A percentile compares a stretch with the other conserved stretches of the same genome.
phyloP scores from a whole-genome alignment of 495 filamentous ascomycete genomes.

The Aspergillus baeticus region DNA sequence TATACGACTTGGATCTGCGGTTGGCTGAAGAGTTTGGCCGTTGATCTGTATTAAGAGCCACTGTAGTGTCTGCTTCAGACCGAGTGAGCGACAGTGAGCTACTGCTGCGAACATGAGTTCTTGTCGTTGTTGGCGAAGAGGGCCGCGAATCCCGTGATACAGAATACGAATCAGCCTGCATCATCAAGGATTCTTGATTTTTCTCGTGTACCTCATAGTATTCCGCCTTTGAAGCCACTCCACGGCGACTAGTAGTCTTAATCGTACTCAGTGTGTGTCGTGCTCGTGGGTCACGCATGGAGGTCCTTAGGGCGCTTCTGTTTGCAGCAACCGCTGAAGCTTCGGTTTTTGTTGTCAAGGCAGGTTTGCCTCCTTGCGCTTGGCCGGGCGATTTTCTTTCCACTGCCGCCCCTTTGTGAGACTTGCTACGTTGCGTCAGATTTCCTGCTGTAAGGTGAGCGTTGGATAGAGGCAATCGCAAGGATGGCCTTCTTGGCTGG shows the following conservation, averaged over 20 bases:
- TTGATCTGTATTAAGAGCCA: slow-evolving; percentile 31
- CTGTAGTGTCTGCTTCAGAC: slow-evolving; percentile 43
- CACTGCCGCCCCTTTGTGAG: slow-evolving; percentile 19
- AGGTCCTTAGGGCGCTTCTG: slow-evolving; percentile 40
- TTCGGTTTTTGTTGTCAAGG: neutral
- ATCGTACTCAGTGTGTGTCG: slow-evolving; percentile 22
- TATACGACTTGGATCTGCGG: slow-evolving; percentile 32
- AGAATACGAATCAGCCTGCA: slow-evolving; percentile 61
- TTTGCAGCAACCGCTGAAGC: slow-evolving; percentile 29
- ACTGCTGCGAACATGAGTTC: slow-evolving; percentile 48
- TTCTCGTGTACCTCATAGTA: slow-evolving; percentile 53
- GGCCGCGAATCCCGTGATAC: slow-evolving; percentile 47
- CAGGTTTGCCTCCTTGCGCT: slow-evolving; percentile 11
- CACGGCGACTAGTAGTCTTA: slow-evolving; percentile 21
- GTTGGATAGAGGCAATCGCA: slow-evolving; percentile 18
- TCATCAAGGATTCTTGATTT: slow-evolving; percentile 55
- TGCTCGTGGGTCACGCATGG: slow-evolving; percentile 28
- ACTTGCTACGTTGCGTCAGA: slow-evolving; percentile 7
- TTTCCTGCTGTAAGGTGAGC: slow-evolving; percentile 11
- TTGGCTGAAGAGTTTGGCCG: slow-evolving; percentile 34
- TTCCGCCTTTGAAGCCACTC: slow-evolving; percentile 36
- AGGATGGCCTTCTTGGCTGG: slow-evolving; percentile 21
- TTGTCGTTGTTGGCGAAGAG: slow-evolving; percentile 44
- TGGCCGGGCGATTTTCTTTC: slow-evolving; percentile 24
- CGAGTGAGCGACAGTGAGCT: slow-evolving; percentile 47